Conservation (phyloP, 2,329 filamentous ascomycete species). For the Fusarium sp. region DNA sequence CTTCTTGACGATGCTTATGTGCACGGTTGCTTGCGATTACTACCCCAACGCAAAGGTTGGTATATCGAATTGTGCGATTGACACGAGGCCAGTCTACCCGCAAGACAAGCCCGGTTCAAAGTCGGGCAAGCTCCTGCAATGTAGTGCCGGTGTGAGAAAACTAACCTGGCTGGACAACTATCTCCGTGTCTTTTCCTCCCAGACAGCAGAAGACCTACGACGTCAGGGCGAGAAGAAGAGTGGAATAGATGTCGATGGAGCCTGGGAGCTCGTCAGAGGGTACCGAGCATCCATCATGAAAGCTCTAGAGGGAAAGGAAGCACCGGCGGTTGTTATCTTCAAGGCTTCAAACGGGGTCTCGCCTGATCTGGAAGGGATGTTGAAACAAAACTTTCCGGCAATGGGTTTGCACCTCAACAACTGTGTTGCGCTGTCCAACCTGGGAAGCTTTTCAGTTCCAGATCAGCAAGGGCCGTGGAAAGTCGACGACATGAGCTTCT, state of each 20-base stretch:
- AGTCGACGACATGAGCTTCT: conserved; percentile 38
- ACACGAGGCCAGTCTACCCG: conserved; percentile 22
- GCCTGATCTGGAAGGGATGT: conserved; percentile 20
- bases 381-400: conserved; percentile 17
- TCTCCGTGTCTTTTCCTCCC: neutral
- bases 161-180: conserved; percentile 20
- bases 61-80: conserved; percentile 22
- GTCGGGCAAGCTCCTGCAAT: conserved; percentile 22
- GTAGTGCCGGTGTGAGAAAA: conserved; percentile 1
- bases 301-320: conserved; percentile 1
- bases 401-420: conserved; percentile 30
- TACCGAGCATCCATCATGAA: conserved; percentile 13
- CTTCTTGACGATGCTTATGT: conserved; percentile 23
- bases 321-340: conserved; percentile 1
- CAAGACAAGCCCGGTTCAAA: neutral
- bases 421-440: conserved; percentile 25
- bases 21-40: conserved; percentile 38
- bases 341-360: conserved; percentile 19
- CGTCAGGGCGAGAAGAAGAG: too few species aligned
- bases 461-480: conserved; percentile 10
- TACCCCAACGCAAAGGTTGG: conserved; percentile 45
- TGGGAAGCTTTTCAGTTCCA: conserved; percentile 8
- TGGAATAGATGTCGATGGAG: neutral
- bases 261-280: conserved; percentile 22
- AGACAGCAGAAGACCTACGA: too few species aligned